Evolutionary conservation across 2,329 filamentous ascomycete species (phyloP).

Genomic region (Ophiostoma novo-ulmi): DNA sequence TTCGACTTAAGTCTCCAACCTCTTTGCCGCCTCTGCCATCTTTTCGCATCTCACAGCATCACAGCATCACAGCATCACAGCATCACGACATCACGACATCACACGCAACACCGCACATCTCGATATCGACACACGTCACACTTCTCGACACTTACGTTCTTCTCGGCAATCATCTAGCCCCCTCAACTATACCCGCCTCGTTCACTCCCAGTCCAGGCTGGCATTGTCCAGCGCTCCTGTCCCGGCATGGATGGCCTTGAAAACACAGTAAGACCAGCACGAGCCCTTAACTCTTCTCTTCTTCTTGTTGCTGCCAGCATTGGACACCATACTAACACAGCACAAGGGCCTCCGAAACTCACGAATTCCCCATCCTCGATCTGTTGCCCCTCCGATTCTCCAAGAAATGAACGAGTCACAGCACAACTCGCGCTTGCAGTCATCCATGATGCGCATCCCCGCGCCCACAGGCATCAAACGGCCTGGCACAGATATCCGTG

Average conservation of each 20-base stretch:
- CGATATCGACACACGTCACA: background rate
- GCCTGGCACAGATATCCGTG: slow-evolving; percentile 32
- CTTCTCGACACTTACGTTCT: background rate
- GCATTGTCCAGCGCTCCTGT: background rate
- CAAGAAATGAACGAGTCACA: slow-evolving; percentile 57
- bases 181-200: background rate
- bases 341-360: slow-evolving; percentile 25
- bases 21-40: background rate
- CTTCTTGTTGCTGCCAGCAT: background rate
- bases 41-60: background rate
- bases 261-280: slow-evolving; percentile 31
- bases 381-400: slow-evolving; percentile 34
- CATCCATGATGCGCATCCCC: slow-evolving; percentile 33
- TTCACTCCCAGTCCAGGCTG: background rate
- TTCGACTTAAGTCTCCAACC: background rate
- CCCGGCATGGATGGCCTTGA: slow-evolving; percentile 25
- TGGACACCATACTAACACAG: background rate
- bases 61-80: background rate
- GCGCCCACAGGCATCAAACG: slow-evolving; percentile 48
- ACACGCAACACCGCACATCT: background rate
- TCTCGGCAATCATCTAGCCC: background rate
- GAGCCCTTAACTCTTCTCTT: background rate
- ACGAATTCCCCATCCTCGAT: slow-evolving; percentile 28
- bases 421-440: slow-evolving; percentile 46
- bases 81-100: background rate